These are phyloP conservation scores for Monosporascus sp. DNA, from an alignment of 2,329 filamentous ascomycete genomes.

Conservation along the genomic window DNA sequence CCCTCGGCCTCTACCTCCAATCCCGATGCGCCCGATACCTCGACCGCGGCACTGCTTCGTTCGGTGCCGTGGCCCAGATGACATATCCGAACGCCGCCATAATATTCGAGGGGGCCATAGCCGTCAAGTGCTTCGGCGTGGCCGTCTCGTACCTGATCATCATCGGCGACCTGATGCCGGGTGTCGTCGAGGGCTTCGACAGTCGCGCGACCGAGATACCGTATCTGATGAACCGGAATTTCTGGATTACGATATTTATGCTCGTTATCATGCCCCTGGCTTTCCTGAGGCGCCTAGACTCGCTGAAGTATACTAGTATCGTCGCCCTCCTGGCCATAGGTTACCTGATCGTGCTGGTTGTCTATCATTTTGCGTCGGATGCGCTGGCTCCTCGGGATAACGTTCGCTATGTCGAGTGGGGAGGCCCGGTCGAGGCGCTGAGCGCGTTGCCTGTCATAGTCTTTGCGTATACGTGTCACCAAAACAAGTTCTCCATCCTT, in stretches of 20 bases:
- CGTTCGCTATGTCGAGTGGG: slow-evolving; percentile 73
- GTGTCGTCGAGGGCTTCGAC: slow-evolving; percentile 78
- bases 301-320: slow-evolving; percentile 93
- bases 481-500: slow-evolving; percentile 99
- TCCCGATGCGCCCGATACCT: slow-evolving; percentile 89
- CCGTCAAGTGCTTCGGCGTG: slow-evolving; percentile 96
- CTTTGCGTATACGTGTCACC: slow-evolving; percentile 99
- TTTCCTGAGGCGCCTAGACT: slow-evolving; percentile 86
- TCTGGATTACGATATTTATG: slow-evolving; percentile 99
- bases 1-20: slow-evolving; percentile 93
- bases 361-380: slow-evolving; percentile 87
- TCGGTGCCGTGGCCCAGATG: slow-evolving; percentile 94
- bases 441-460: slow-evolving; percentile 91
- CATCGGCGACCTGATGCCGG: slow-evolving; percentile 97
- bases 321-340: slow-evolving; percentile 88
- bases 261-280: slow-evolving; percentile 90
- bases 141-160: slow-evolving; percentile 98
- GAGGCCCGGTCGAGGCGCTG: slow-evolving; percentile 70
- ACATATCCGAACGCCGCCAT: slow-evolving; percentile 96
- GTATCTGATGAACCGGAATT: slow-evolving; percentile 83
- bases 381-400: slow-evolving; percentile 67
- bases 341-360: slow-evolving; percentile 86
- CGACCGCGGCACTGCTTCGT: slow-evolving; percentile 81
- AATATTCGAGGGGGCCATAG: slow-evolving; percentile 91
- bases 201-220: slow-evolving; percentile 55